A percentile compares a stretch with the other conserved stretches of the same genome.
Conservation (phyloP, 108 stramenopile genomes). For the Heterococcus sp. region DNA sequence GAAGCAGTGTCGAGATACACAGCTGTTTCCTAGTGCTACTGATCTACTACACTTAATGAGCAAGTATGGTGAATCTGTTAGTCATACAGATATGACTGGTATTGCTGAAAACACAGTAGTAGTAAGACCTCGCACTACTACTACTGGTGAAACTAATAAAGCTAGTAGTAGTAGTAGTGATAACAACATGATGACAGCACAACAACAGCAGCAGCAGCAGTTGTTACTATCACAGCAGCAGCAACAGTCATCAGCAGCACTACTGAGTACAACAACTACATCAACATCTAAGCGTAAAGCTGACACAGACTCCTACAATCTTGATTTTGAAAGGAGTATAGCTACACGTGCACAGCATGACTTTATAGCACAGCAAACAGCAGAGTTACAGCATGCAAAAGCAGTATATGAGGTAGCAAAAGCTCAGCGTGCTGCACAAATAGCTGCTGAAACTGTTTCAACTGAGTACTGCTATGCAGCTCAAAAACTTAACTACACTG, state of each 20-base stretch:
- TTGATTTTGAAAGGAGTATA: conserved; percentile 25
- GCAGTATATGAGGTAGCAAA: background rate
- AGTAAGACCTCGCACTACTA: too few species aligned
- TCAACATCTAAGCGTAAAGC: conserved; percentile 27
- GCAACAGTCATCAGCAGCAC: background rate
- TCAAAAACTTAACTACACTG: conserved; percentile 50
- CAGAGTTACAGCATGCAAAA: background rate
- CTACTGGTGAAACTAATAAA: too few species aligned
- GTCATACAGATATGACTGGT: conserved; percentile 47
- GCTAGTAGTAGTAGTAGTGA: too few species aligned
- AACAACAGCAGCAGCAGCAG: too few species aligned
- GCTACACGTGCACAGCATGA: conserved; percentile 15
- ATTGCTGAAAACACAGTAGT: background rate
- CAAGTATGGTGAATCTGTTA: conserved; percentile 57
- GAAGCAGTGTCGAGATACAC: conserved; percentile 9
- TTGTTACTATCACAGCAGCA: background rate
- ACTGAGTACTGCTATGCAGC: conserved; percentile 38
- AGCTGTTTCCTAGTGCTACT: conserved; percentile 27
- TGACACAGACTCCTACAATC: conserved; percentile 22
- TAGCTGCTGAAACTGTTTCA: conserved; percentile 24
- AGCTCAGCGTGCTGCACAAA: conserved; percentile 3
- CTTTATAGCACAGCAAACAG: conserved; percentile 30
- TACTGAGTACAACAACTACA: background rate
- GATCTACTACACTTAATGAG: conserved; percentile 38
- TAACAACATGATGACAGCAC: too few species aligned